These are phyloP conservation scores for Hemerocallis citrina DNA, from an alignment of 106 monocot species.

Conservation along the genomic window DNA sequence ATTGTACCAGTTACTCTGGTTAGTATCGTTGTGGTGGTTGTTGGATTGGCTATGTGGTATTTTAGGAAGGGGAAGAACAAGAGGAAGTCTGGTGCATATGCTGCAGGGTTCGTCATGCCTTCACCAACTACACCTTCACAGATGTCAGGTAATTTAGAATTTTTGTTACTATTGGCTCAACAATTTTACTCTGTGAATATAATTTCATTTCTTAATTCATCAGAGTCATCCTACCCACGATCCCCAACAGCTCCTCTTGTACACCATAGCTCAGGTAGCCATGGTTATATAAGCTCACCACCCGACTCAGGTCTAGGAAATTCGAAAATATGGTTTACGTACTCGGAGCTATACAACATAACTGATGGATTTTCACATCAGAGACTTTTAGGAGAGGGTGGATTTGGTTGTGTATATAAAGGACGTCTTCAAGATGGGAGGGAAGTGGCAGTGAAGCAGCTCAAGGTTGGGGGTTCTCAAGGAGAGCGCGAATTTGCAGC, in stretches of 20 bases:
- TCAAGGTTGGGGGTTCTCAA: constrained; percentile 62
- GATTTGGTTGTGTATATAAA: constrained; percentile 90
- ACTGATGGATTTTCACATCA: constrained; percentile 66
- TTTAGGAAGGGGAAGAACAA: constrained; percentile 31
- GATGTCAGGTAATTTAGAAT: constrained; percentile 33
- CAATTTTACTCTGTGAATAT: neutral
- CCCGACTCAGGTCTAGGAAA: constrained; percentile 40
- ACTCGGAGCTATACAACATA: constrained; percentile 47
- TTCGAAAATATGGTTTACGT: constrained; percentile 64
- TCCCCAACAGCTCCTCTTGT: constrained; percentile 30
- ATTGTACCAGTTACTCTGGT: constrained; percentile 23
- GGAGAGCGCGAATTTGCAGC: constrained; percentile 84
- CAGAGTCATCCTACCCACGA: constrained; percentile 23
- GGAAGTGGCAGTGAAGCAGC: constrained; percentile 86
- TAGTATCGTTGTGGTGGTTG: constrained; percentile 19
- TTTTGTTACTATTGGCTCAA: neutral
- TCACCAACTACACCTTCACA: constrained; percentile 48
- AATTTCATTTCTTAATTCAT: neutral
- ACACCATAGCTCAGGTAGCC: constrained; percentile 23
- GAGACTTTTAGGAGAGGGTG: constrained; percentile 85
- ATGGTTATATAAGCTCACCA: constrained; percentile 17
- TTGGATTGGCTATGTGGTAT: constrained; percentile 41
- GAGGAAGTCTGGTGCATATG: constrained; percentile 24
- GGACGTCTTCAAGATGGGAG: constrained; percentile 68
- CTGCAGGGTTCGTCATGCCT: constrained; percentile 39